Evolutionary conservation across 1,139 yeast species (phyloP).

Genomic region (Lodderomyces theae): DNA sequence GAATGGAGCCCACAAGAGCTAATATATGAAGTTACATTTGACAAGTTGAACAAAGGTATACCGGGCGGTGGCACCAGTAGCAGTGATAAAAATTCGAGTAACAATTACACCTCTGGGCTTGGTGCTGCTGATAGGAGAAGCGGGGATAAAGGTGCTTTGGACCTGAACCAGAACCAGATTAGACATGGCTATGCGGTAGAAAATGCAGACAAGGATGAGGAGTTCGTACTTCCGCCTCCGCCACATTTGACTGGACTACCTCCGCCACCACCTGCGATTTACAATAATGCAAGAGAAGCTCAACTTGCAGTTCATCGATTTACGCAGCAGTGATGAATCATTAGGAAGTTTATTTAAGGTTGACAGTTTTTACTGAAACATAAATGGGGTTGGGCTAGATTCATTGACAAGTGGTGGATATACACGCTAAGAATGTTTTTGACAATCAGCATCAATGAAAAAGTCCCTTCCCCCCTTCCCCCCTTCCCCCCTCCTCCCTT

Average conservation of each 20-base stretch:
- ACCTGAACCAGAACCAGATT: too few relatives aligned
- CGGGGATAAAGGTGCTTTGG: constrained; percentile 15
- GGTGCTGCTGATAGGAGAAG: constrained; percentile 8
- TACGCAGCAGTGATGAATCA: constrained; percentile 6
- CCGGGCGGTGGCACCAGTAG: constrained; percentile 37
- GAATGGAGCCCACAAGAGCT: constrained; percentile 40
- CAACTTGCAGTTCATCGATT: constrained; percentile 18
- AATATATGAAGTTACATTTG: constrained; percentile 40
- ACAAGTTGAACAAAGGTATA: constrained; percentile 39
- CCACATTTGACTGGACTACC: constrained; percentile 29
- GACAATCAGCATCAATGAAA: too few relatives aligned
- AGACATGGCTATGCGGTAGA: not conserved
- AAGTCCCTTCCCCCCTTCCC: too few relatives aligned
- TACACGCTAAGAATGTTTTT: too few relatives aligned
- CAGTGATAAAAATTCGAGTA: not conserved
- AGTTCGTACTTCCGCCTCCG: constrained; percentile 35
- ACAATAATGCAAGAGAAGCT: constrained; percentile 22
- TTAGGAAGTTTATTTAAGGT: too few relatives aligned
- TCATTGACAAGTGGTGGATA: not conserved
- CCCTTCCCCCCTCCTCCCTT: too few relatives aligned
- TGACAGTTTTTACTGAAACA: too few relatives aligned
- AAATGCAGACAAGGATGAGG: constrained; percentile 16
- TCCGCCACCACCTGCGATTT: constrained; percentile 35
- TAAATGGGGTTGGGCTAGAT: too few relatives aligned
- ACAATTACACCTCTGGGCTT: not conserved